phyloP scores from a whole-genome alignment of 164 flowering plant genomes.

The Macadamia integrifolia region DNA sequence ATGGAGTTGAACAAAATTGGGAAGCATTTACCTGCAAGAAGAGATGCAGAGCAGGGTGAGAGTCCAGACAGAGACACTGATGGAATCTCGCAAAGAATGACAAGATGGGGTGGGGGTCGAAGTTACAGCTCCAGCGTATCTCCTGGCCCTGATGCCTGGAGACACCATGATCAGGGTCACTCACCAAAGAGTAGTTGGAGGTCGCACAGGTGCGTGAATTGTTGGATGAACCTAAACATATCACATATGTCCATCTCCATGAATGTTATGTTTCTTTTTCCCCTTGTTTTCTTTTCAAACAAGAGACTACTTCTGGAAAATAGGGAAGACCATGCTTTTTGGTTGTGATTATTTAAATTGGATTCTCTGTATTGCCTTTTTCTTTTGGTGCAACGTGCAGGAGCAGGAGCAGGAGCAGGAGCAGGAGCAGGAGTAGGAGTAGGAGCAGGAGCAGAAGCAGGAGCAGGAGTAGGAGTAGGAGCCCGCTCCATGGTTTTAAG shows the following conservation, averaged over 20 bases:
- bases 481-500: slow-evolving; percentile 39
- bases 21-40: slow-evolving; percentile 28
- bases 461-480: slow-evolving; percentile 27
- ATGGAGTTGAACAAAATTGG: slow-evolving; percentile 15
- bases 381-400: slow-evolving; percentile 13
- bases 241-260: background rate
- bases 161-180: slow-evolving; percentile 28
- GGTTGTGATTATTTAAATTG: background rate
- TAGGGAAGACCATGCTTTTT: background rate
- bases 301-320: background rate
- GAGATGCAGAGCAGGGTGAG: slow-evolving; percentile 26
- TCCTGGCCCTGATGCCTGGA: slow-evolving; percentile 56
- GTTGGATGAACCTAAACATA: background rate
- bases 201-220: slow-evolving; percentile 37
- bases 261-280: background rate
- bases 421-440: slow-evolving; percentile 9
- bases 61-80: slow-evolving; percentile 12
- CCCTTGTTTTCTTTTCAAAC: background rate
- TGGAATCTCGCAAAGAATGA: slow-evolving; percentile 13
- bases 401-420: slow-evolving; percentile 22
- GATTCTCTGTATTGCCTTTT: background rate
- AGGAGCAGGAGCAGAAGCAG: slow-evolving; percentile 29
- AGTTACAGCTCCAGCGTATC: slow-evolving; percentile 35
- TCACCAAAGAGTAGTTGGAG: slow-evolving; percentile 41
- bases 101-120: slow-evolving; percentile 28